Evolutionary conservation across 192 early-diverging fungal species (phyloP).

Genomic region (Diversispora eburnea): DNA sequence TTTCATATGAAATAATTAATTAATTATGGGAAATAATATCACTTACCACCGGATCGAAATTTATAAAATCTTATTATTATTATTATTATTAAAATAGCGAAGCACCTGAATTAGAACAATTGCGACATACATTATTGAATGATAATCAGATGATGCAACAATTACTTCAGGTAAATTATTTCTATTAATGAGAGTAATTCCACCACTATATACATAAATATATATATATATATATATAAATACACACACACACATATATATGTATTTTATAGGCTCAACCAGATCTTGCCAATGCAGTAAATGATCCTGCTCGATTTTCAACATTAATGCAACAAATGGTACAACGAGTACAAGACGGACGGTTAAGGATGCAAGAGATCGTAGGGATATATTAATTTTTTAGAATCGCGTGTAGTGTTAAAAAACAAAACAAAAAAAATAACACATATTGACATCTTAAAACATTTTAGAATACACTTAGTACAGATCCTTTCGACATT

Average conservation of each 20-base stretch:
- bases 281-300: conserved; percentile 56
- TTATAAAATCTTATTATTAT: conserved; percentile 13
- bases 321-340: neutral
- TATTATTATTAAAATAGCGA: neutral
- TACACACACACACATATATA: neutral
- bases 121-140: conserved; percentile 61
- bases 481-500: conserved; percentile 84
- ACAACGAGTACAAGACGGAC: neutral
- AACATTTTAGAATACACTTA: conserved; percentile 43
- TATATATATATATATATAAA: too few relatives aligned
- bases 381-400: neutral
- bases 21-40: too few relatives aligned
- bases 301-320: conserved; percentile 30
- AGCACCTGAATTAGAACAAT: conserved; percentile 41
- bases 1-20: neutral
- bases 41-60: conserved; percentile 29
- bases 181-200: neutral
- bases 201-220: neutral
- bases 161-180: conserved; percentile 48
- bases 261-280: neutral
- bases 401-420: too few relatives aligned
- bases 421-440: too few relatives aligned
- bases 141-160: conserved; percentile 57
- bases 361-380: conserved; percentile 15
- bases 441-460: neutral